A percentile compares a stretch with the other conserved stretches of the same genome.
These are phyloP conservation scores for Diplosphaera chodatii DNA, from an alignment of 139 green algal species.

Conservation along the genomic window DNA sequence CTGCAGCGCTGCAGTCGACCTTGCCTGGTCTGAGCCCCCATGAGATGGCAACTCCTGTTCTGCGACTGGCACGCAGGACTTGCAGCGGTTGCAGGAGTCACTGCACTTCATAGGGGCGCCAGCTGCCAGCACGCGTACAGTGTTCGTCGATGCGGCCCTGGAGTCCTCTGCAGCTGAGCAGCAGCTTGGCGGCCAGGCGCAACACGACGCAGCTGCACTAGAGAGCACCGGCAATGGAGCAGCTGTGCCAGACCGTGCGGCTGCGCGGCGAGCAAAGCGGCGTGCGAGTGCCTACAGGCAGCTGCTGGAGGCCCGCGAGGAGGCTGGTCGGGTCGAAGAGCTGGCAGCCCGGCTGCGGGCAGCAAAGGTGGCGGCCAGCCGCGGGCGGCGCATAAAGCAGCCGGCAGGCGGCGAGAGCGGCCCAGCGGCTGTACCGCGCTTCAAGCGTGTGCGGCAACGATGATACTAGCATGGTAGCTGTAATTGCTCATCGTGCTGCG, in stretches of 20 bases:
- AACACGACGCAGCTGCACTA: not conserved
- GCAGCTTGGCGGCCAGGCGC: slow-evolving; percentile 55
- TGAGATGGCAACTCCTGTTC: no score
- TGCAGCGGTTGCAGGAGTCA: slow-evolving; percentile 57
- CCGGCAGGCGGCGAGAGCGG: no score
- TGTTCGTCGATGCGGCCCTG: slow-evolving; percentile 73
- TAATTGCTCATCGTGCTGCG: no score
- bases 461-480: not conserved
- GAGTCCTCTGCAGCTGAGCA: slow-evolving; percentile 48
- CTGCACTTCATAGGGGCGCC: slow-evolving; percentile 81
- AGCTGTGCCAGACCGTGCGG: not conserved
- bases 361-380: not conserved
- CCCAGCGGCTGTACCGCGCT: not conserved
- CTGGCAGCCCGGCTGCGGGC: slow-evolving; percentile 46
- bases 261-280: slow-evolving; percentile 31
- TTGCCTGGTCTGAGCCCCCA: no score
- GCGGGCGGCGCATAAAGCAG: no score
- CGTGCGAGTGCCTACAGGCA: slow-evolving; percentile 67
- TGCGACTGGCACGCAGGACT: slow-evolving; percentile 48
- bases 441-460: not conserved
- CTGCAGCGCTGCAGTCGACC: no score
- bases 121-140: slow-evolving; percentile 38
- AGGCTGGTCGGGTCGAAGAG: slow-evolving; percentile 46
- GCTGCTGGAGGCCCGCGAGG: slow-evolving; percentile 63
- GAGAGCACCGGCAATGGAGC: no score